phyloP scores from a whole-genome alignment of 2,329 filamentous ascomycete species.

The Didymella arachidicola region DNA sequence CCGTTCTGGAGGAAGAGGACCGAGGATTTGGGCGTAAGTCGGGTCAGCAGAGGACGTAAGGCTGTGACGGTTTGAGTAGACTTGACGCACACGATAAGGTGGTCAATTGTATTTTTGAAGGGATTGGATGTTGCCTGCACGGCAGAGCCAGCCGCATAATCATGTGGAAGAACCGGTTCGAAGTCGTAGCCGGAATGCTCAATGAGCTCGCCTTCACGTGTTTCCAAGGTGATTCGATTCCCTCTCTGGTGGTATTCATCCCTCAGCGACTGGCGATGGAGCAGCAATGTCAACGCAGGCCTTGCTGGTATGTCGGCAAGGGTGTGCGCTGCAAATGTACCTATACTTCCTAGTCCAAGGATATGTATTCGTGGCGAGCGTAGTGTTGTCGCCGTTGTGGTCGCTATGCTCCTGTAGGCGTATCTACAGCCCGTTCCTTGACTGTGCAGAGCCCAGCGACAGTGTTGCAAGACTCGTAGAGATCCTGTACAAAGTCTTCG shows the following conservation, averaged over 20 bases:
- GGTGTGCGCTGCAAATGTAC: constrained; percentile 18
- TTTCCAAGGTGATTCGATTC: constrained; percentile 9
- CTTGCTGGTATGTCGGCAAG: constrained; percentile 15
- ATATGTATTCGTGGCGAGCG: constrained; percentile 6
- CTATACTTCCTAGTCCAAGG: constrained; percentile 17
- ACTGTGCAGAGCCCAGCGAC: not conserved
- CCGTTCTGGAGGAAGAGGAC: constrained; percentile 82
- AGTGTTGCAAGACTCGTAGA: not conserved
- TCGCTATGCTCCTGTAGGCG: not conserved
- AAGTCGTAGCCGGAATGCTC: constrained; percentile 5
- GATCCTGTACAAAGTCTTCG: not conserved
- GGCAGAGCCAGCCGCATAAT: not conserved
- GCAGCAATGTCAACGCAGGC: constrained; percentile 6
- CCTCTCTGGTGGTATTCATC: constrained; percentile 5
- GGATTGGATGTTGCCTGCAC: not conserved
- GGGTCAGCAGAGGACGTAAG: constrained; percentile 50
- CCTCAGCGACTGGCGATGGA: constrained; percentile 12
- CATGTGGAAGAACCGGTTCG: not conserved
- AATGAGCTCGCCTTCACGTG: constrained; percentile 6
- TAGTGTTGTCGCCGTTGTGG: not conserved
- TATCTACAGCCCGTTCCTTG: not conserved
- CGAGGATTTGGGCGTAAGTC: constrained; percentile 71
- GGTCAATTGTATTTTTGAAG: constrained; percentile 1
- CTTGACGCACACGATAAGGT: constrained; percentile 24
- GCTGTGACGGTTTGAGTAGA: constrained; percentile 18